Conservation (phyloP, 2,329 filamentous ascomycete species). For the Hymenoscyphus linearis region DNA sequence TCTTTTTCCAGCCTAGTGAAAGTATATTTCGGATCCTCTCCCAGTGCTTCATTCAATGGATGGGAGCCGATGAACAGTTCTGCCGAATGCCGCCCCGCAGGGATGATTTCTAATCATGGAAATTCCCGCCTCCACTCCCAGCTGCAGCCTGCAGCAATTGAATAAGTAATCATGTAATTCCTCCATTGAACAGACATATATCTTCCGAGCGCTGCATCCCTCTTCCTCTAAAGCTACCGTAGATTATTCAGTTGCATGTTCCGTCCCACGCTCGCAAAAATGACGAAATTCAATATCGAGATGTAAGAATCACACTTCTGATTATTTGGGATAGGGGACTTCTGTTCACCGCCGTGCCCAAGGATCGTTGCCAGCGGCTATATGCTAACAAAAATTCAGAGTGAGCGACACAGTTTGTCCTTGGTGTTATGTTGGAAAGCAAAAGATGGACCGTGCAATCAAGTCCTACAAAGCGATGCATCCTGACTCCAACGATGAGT, state of each 20-base stretch:
- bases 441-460: conserved; percentile 69
- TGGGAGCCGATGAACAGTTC: neutral
- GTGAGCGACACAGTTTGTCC: conserved; percentile 81
- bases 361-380: neutral
- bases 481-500: conserved; percentile 59
- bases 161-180: conserved; percentile 19
- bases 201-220: neutral
- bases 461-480: conserved; percentile 56
- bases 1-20: neutral
- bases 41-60: neutral
- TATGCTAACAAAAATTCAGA: conserved; percentile 5
- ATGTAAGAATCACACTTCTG: conserved; percentile 36
- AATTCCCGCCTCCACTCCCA: neutral
- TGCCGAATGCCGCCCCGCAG: neutral
- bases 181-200: neutral
- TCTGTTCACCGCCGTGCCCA: neutral
- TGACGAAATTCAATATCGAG: conserved; percentile 72
- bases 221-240: neutral
- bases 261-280: conserved; percentile 35
- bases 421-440: conserved; percentile 74
- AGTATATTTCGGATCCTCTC: neutral
- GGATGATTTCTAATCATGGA: conserved; percentile 23
- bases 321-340: neutral
- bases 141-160: too few relatives aligned
- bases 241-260: conserved; percentile 17